phyloP scores from a whole-genome alignment of 352 stramenopile species.

The Globisporangium nagaii region DNA sequence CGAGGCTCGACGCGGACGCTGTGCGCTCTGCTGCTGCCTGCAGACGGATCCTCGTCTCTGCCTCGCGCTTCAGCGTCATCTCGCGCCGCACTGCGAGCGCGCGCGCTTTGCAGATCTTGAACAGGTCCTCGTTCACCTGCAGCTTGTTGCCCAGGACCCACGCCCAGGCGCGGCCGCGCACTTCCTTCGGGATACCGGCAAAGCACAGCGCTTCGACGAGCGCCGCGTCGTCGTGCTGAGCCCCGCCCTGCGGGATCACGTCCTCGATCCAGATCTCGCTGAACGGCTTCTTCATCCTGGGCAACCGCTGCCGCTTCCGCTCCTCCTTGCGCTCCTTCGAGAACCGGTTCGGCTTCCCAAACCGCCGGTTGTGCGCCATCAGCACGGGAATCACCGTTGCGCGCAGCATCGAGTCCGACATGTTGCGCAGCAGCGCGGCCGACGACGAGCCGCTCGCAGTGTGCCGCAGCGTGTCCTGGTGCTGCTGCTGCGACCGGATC shows the following conservation, averaged over 20 bases:
- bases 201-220: conserved; percentile 70
- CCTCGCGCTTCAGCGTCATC: conserved; percentile 65
- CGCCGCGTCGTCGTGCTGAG: conserved; percentile 8
- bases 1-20: conserved; percentile 5
- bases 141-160: conserved; percentile 79
- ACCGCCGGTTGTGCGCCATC: conserved; percentile 21
- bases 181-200: conserved; percentile 76
- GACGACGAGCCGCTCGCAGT: conserved; percentile 17
- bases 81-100: conserved; percentile 71
- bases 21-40: conserved; percentile 5
- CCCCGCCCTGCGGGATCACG: conserved; percentile 27
- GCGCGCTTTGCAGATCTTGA: conserved; percentile 71
- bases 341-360: conserved; percentile 14
- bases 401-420: conserved; percentile 32
- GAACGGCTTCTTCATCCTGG: conserved; percentile 71
- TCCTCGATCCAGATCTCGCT: conserved; percentile 73
- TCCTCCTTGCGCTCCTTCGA: conserved; percentile 68
- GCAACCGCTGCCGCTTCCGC: conserved; percentile 47
- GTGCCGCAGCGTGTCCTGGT: conserved; percentile 6
- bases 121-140: conserved; percentile 84
- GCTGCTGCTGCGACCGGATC: conserved; percentile 45
- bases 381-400: conserved; percentile 13
- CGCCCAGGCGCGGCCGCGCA: conserved; percentile 73
- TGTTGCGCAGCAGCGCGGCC: conserved; percentile 26
- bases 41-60: conserved; percentile 14